These are phyloP conservation scores for Didymella glomerata DNA, from an alignment of 2,329 filamentous ascomycete genomes.

Conservation along the genomic window DNA sequence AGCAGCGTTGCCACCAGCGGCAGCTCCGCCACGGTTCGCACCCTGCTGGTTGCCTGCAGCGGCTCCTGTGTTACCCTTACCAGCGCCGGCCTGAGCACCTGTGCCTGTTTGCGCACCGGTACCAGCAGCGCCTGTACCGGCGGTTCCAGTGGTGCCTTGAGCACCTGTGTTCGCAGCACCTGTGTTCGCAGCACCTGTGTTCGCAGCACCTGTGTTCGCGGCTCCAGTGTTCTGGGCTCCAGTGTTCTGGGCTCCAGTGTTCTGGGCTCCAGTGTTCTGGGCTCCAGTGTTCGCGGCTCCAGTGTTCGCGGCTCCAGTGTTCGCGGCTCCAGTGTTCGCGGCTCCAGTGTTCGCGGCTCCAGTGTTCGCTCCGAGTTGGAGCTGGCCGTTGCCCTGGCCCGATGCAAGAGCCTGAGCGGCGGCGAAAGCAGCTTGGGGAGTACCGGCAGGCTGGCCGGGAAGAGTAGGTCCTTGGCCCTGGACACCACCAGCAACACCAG, in stretches of 20 bases:
- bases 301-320: background rate
- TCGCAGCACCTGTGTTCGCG: background rate
- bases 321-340: background rate
- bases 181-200: background rate
- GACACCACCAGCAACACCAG: conserved; percentile 46
- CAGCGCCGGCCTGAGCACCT: background rate
- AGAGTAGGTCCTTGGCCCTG: conserved; percentile 40
- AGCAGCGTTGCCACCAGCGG: background rate
- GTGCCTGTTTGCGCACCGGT: background rate
- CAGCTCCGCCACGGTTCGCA: background rate
- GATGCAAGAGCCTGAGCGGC: conserved; percentile 39
- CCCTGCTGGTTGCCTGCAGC: background rate
- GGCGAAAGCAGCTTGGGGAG: conserved; percentile 42
- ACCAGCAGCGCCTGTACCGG: background rate
- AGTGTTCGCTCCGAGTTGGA: conserved; percentile 30
- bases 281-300: background rate
- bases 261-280: background rate
- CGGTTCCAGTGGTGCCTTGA: background rate
- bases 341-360: background rate
- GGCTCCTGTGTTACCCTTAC: conserved; percentile 5
- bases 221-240: background rate
- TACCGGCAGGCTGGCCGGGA: conserved; percentile 42
- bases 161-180: background rate
- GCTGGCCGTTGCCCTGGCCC: conserved; percentile 43
- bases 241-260: background rate